Evolutionary conservation across 352 stramenopile genomes (phyloP), one percentile per base, ranked within the genome.

Genomic region (Phytopythium vexans): DNA sequence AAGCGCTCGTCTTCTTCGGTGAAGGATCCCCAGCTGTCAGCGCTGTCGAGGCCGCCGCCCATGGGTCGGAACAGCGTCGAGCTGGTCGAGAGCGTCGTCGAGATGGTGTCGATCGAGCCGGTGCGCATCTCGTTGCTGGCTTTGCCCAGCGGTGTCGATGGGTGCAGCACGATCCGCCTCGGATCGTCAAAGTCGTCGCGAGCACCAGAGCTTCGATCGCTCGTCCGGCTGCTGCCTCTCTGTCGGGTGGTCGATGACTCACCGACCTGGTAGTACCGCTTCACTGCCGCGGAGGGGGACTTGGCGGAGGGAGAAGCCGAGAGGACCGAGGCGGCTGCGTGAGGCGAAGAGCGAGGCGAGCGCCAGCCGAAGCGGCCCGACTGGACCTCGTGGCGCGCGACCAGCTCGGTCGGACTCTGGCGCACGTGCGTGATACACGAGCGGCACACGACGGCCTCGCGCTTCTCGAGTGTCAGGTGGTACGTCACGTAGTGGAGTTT

Each of bases 401-500:
- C 56, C 10, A 37, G 44, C 11, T 54, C 55, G 15, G 54, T 49
- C 32, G 68, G 53, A 14, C 64, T 33, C n/a, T 72, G 65, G 8
- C 46, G 54, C 36, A 69, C 62, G 52, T 64, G 60, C 3, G 66
- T 52, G 34, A 74, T 49, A 8, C 68, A 74, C 6, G 56, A 62
- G 35, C 64, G 64, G 43, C 68, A 77, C 16, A 77, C 56, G 36
- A 58, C 15, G n/a, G 56, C 69, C 15, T 70, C 64, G 9, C 59
- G 57, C 8, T 55, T 55, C 27, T 74, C 44, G 8, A 77, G 49
- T 33, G 54, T 58, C 21, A 77, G 49, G 10, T 77, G 56, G 27
- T 46, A 48, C 7, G 64, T 67, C 27, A 58, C 65, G 16, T 74
- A 66, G 0, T 64, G 58, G 32, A 82, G 46, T 38, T 65, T 78